phyloP scores from a whole-genome alignment of 2,329 filamentous ascomycete species.

The Monosporascus sp. region DNA sequence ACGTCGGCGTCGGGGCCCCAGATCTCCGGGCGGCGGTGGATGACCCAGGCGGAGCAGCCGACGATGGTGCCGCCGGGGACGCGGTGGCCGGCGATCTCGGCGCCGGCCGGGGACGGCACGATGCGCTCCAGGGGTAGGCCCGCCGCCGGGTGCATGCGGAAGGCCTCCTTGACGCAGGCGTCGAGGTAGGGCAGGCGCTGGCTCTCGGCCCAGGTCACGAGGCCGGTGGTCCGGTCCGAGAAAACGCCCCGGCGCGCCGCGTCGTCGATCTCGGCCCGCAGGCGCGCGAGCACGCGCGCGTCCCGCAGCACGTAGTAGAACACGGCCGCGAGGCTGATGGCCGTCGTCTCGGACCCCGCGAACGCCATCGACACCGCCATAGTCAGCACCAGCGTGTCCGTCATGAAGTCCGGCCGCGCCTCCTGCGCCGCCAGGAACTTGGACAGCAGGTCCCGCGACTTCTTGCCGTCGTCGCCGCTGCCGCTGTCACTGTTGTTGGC shows the following conservation, averaged over 20 bases:
- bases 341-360: conserved; percentile 75
- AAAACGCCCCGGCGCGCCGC: conserved; percentile 49
- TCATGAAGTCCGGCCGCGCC: conserved; percentile 67
- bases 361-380: conserved; percentile 69
- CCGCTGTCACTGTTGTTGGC: conserved; percentile 13
- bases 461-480: conserved; percentile 26
- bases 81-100: conserved; percentile 56
- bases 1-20: conserved; percentile 63
- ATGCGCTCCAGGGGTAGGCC: conserved; percentile 70
- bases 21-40: conserved; percentile 62
- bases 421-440: conserved; percentile 68
- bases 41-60: conserved; percentile 69
- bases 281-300: conserved; percentile 46
- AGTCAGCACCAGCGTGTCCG: conserved; percentile 61
- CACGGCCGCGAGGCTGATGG: conserved; percentile 64
- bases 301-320: conserved; percentile 71
- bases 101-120: conserved; percentile 55
- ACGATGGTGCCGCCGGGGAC: conserved; percentile 68
- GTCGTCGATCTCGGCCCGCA: conserved; percentile 59
- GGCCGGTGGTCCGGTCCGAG: conserved; percentile 46
- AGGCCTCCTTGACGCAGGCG: conserved; percentile 72
- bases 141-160: conserved; percentile 69
- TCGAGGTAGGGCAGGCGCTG: conserved; percentile 72
- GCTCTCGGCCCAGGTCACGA: conserved; percentile 64
- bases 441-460: conserved; percentile 57